Percentiles rank a stretch among this genome's conserved stretches.
Conservation (phyloP, 2,329 filamentous ascomycete species). For the Fusarium sp. region DNA sequence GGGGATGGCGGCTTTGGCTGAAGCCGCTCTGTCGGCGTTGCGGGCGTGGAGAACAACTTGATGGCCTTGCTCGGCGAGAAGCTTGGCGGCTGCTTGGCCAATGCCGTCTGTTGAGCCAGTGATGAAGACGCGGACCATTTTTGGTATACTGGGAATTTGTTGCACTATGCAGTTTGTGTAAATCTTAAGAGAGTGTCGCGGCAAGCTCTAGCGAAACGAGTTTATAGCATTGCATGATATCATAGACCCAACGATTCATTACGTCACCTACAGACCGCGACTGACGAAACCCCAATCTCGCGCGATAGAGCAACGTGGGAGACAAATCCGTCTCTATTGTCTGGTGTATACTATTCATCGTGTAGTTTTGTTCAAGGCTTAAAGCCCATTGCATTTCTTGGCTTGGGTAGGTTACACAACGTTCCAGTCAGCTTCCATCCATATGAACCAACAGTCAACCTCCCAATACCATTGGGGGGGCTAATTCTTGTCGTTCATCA, state of each 20-base stretch:
- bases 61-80: constrained; percentile 35
- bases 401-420: background rate
- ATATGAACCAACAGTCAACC: too few species aligned
- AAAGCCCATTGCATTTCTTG: background rate
- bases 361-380: too few species aligned
- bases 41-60: constrained; percentile 36
- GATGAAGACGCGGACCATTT: constrained; percentile 39
- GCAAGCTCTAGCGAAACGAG: background rate
- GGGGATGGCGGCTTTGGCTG: constrained; percentile 25
- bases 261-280: constrained; percentile 2
- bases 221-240: constrained; percentile 10
- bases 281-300: background rate
- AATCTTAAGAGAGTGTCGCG: background rate
- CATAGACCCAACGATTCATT: constrained; percentile 3
- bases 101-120: constrained; percentile 41
- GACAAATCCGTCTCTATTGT: background rate
- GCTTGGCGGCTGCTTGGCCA: constrained; percentile 34
- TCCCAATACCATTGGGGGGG: too few species aligned
- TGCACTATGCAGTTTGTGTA: background rate
- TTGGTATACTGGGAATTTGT: background rate
- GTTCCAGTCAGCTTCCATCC: too few species aligned
- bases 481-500: background rate
- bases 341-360: background rate
- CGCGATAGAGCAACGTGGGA: background rate
- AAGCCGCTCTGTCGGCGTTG: constrained; percentile 34